Evolutionary conservation across 31 red algal genomes (phyloP).

Genomic region (Bonnemaisonia californica): DNA sequence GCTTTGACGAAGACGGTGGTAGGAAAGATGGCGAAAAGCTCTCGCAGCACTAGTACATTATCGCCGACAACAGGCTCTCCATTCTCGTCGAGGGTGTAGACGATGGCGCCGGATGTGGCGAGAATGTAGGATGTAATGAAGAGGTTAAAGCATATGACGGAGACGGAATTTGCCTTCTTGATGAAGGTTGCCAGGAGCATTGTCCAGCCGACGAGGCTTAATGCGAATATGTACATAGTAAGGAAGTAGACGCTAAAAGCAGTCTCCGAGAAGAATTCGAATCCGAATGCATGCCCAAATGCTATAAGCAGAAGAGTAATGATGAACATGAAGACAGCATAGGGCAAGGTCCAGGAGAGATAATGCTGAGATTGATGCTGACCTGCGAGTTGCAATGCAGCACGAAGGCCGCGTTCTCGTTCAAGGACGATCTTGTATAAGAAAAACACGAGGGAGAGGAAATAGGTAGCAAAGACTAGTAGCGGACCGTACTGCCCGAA

Average conservation of each 20-base stretch:
- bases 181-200: slow-evolving; percentile 74
- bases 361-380: slow-evolving; percentile 83
- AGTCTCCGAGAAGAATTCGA: slow-evolving; percentile 76
- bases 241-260: slow-evolving; percentile 75
- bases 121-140: slow-evolving; percentile 89
- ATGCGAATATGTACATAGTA: slow-evolving; percentile 86
- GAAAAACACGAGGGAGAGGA: slow-evolving; percentile 86
- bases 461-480: slow-evolving; percentile 79
- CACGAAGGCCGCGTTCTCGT: slow-evolving; percentile 82
- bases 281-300: slow-evolving; percentile 86
- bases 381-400: slow-evolving; percentile 83
- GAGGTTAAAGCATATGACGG: slow-evolving; percentile 72
- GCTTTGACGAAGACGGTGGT: slow-evolving; percentile 83
- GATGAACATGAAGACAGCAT: slow-evolving; percentile 52
- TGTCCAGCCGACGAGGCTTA: slow-evolving; percentile 79
- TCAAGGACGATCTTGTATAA: slow-evolving; percentile 81
- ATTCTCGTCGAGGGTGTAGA: slow-evolving; percentile 71
- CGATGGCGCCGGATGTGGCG: slow-evolving; percentile 49
- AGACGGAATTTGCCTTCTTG: slow-evolving; percentile 53
- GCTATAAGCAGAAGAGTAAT: slow-evolving; percentile 76
- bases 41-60: slow-evolving; percentile 73
- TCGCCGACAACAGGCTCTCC: slow-evolving; percentile 60
- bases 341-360: slow-evolving; percentile 79
- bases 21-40: slow-evolving; percentile 83
- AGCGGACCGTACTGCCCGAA: slow-evolving; percentile 69